A percentile compares a stretch with the other conserved stretches of the same genome.
Conservation (phyloP, 192 early-diverging fungal species). For the Dimargaris cristalligena region DNA sequence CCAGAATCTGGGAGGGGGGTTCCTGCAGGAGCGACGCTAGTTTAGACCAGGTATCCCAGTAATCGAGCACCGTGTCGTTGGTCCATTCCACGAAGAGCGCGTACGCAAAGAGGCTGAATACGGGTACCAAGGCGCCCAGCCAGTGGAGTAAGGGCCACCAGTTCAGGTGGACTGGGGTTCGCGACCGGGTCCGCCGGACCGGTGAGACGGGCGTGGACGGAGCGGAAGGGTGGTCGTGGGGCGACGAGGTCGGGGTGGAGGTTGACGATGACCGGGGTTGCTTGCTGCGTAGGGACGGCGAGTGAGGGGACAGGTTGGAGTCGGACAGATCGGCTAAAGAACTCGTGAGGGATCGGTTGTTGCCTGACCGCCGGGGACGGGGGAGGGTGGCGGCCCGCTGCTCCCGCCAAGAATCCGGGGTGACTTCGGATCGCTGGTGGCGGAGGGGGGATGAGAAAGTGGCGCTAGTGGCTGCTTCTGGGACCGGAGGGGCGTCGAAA, state of each 20-base stretch:
- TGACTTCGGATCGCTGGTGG: too few relatives aligned
- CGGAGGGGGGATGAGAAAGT: too few relatives aligned
- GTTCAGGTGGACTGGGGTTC: background rate
- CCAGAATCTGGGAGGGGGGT: background rate
- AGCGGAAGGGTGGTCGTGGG: background rate
- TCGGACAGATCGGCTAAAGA: too few relatives aligned
- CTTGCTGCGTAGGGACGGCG: background rate
- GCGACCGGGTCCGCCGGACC: background rate
- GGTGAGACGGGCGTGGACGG: background rate
- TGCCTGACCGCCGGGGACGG: too few relatives aligned
- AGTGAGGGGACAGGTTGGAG: background rate
- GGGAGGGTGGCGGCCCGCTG: too few relatives aligned
- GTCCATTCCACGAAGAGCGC: conserved; percentile 1
- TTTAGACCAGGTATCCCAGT: background rate
- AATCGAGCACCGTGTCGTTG: background rate
- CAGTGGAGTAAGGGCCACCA: background rate
- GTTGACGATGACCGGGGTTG: background rate
- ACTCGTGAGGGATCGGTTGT: too few relatives aligned
- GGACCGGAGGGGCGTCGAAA: too few relatives aligned
- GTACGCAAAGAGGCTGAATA: background rate
- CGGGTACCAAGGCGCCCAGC: background rate
- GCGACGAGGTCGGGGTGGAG: background rate
- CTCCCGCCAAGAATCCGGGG: too few relatives aligned
- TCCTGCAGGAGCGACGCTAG: background rate
- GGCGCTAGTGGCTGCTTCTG: too few relatives aligned